These are phyloP conservation scores for Yamadazyma dushanensis DNA, from an alignment of 1,139 yeast species.

Conservation along the genomic window DNA sequence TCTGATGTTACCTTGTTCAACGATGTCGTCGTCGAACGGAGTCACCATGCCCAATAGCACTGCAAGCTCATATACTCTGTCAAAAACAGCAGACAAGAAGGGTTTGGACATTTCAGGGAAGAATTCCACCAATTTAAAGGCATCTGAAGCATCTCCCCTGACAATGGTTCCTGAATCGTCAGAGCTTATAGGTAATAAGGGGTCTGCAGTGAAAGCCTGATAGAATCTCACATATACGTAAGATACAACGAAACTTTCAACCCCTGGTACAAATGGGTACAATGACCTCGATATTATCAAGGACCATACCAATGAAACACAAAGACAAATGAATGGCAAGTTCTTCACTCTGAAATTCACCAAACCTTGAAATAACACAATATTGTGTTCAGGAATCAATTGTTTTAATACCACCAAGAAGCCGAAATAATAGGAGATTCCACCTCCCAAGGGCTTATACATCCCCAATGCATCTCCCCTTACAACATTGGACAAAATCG, in stretches of 20 bases:
- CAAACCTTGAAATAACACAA: slow-evolving; percentile 62
- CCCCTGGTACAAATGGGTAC: slow-evolving; percentile 64
- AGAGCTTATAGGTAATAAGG: slow-evolving; percentile 39
- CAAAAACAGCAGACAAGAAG: slow-evolving; percentile 53
- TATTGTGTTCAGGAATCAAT: slow-evolving; percentile 83
- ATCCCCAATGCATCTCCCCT: slow-evolving; percentile 39
- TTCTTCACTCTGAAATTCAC: slow-evolving; percentile 72
- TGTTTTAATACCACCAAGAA: slow-evolving; percentile 87
- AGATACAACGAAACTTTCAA: slow-evolving; percentile 66
- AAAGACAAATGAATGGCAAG: slow-evolving; percentile 62
- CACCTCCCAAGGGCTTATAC: slow-evolving; percentile 65
- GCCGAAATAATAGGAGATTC: slow-evolving; percentile 69
- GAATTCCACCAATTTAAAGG: slow-evolving; percentile 79
- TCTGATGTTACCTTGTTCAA: slow-evolving; percentile 72
- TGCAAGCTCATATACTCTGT: slow-evolving; percentile 52
- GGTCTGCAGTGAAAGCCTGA: slow-evolving; percentile 48
- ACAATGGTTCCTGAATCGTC: slow-evolving; percentile 30
- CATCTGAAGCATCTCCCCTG: slow-evolving; percentile 87
- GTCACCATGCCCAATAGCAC: slow-evolving; percentile 57
- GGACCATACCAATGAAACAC: slow-evolving; percentile 48
- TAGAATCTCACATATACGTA: slow-evolving; percentile 78
- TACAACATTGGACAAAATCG: slow-evolving; percentile 40
- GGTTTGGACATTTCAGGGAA: slow-evolving; percentile 66
- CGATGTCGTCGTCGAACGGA: slow-evolving; percentile 68
- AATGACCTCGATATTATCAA: slow-evolving; percentile 32